phyloP scores from a whole-genome alignment of 2,329 filamentous ascomycete genomes.

The Truncatella angustata region DNA sequence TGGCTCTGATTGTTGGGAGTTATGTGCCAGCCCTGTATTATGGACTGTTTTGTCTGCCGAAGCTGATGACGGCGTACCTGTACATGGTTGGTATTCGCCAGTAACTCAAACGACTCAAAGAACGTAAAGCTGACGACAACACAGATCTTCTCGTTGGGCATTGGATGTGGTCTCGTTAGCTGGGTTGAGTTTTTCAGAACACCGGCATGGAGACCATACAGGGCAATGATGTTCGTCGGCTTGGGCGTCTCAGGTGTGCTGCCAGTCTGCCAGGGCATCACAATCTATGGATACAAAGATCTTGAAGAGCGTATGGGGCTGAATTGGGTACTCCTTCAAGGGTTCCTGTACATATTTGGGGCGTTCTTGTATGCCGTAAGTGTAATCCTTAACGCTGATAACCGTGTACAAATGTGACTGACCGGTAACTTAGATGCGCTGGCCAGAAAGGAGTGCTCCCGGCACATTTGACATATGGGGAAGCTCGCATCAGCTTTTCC shows the following conservation, averaged over 20 bases:
- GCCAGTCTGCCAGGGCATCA: constrained; percentile 75
- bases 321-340: constrained; percentile 76
- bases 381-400: neutral
- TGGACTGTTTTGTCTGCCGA: constrained; percentile 71
- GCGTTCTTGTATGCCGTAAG: constrained; percentile 81
- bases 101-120: neutral
- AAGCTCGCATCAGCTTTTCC: constrained; percentile 94
- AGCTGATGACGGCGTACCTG: constrained; percentile 70
- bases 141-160: constrained; percentile 74
- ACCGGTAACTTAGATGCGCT: constrained; percentile 59
- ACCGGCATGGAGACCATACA: constrained; percentile 78
- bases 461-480: constrained; percentile 88
- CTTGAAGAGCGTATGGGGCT: constrained; percentile 76
- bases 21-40: constrained; percentile 89
- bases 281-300: constrained; percentile 62
- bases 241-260: constrained; percentile 83
- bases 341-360: constrained; percentile 79
- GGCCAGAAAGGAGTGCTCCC: constrained; percentile 78
- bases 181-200: constrained; percentile 82
- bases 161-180: constrained; percentile 74
- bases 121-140: neutral
- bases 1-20: constrained; percentile 85
- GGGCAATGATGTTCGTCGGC: constrained; percentile 84
- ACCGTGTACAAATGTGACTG: neutral
- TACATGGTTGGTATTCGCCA: constrained; percentile 56